Evolutionary conservation across 1,139 yeast genomes (phyloP).

Genomic region (Nematodospora anomalae): DNA sequence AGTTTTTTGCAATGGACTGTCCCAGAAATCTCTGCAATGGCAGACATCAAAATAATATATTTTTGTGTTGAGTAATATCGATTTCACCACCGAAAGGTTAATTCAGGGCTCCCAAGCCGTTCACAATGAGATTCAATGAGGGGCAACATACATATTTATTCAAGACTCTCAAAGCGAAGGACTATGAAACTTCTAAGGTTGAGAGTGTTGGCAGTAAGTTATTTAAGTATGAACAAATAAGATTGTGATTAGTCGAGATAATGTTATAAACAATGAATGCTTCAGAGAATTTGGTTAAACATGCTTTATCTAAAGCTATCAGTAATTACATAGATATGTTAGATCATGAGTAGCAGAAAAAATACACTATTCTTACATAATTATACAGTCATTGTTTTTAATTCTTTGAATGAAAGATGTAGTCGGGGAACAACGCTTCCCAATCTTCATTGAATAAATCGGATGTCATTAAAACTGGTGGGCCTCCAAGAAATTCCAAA

Average conservation of each 20-base stretch:
- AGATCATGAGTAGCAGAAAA: slow-evolving; percentile 17
- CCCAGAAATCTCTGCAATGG: slow-evolving; percentile 43
- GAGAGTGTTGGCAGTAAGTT: slow-evolving; percentile 25
- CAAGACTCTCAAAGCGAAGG: slow-evolving; percentile 31
- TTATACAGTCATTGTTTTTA: slow-evolving; percentile 5
- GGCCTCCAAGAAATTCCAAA: slow-evolving; percentile 50
- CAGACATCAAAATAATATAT: slow-evolving; percentile 29
- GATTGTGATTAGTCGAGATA: slow-evolving; percentile 35
- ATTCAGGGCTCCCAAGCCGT: slow-evolving; percentile 38
- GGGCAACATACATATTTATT: slow-evolving; percentile 38
- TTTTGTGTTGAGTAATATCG: slow-evolving; percentile 41
- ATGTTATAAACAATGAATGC: slow-evolving; percentile 40
- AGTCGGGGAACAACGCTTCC: slow-evolving; percentile 51
- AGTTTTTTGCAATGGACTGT: slow-evolving; percentile 46
- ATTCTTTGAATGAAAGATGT: slow-evolving; percentile 23
- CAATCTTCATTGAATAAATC: slow-evolving; percentile 52
- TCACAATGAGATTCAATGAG: slow-evolving; percentile 40
- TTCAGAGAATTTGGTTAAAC: slow-evolving; percentile 32
- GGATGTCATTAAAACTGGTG: slow-evolving; percentile 54
- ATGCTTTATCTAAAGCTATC: slow-evolving; percentile 55
- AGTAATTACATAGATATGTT: slow-evolving; percentile 50
- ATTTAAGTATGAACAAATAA: slow-evolving; percentile 26
- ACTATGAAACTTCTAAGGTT: slow-evolving; percentile 27
- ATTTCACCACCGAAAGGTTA: slow-evolving; percentile 42
- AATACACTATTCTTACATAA: too few species aligned